Evolutionary conservation across 2,329 filamentous ascomycete species (phyloP), one percentile per base, ranked within the genome.

Genomic region (Penicillium sclerotiorum): DNA sequence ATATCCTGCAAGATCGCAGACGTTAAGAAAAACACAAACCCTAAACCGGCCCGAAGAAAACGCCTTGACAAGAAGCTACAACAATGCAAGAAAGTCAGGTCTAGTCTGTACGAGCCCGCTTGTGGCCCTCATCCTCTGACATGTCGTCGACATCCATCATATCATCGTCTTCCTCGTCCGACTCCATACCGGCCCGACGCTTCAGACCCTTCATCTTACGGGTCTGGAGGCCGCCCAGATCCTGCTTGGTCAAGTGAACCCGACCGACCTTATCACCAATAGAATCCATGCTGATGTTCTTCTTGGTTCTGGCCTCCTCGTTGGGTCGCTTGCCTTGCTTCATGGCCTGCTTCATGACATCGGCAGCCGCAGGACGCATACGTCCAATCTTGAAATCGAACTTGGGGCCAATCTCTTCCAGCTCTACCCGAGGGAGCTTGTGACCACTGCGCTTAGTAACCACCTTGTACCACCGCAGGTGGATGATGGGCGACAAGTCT

Each of bases 161-260:
- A 44, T 80, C 78, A 35, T 75, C 78, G 44, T 81, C 83, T 20
- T 77, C 78, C 35, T 61, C 59, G 15, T 79, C 80, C 43, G 75
- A 77, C 44, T 80, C 79, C 20, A 83, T 74, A 55, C 85, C 85
- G 47, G 90, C 83, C 57, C 81, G 85, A 59, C 94, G 82, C 83
- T 97, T 99, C 60, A 99, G 74, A 60, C 92, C 94, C 85, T 99
- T 99, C 92, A 99, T 97, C 84, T 99, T 99, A 68, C 94, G 86
- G 45, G 92, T 95, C 79, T 99, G 94, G 73, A 99, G 73, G 63
- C 88, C 83, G 67, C 79, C 80, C 51, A 99, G 81, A 75, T 99
- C 91, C 75, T 96, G 91, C 77, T 87, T 90, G 66, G 89, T 90
- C 52, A 95, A 74, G 72, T 99, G 94, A 56, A 99, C 88, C 61